Evolutionary conservation across 2,329 filamentous ascomycete genomes (phyloP).

Genomic region (Trichoderma brevicompactum): DNA sequence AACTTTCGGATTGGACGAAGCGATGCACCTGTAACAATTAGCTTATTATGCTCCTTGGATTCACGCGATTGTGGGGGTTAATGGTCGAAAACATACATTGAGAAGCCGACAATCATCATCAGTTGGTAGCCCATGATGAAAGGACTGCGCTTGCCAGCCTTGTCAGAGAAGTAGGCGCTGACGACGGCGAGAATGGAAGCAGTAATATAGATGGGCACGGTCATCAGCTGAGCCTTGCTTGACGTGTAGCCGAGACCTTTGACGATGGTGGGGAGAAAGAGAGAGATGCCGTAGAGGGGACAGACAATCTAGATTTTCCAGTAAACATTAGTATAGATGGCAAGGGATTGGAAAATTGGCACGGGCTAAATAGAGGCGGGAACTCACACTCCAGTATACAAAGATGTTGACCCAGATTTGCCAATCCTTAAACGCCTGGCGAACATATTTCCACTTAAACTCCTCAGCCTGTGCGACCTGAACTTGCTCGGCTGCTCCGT

Average conservation of each 20-base stretch:
- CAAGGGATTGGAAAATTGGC: neutral
- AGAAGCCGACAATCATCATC: conserved; percentile 60
- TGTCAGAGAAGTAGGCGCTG: conserved; percentile 60
- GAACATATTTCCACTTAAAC: conserved; percentile 76
- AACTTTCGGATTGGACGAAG: conserved; percentile 59
- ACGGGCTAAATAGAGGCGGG: neutral
- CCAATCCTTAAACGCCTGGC: conserved; percentile 75
- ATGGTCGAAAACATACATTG: conserved; percentile 46
- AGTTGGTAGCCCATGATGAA: conserved; percentile 60
- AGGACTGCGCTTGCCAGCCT: conserved; percentile 55
- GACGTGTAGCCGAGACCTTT: conserved; percentile 60
- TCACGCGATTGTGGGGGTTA: neutral
- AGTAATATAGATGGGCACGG: conserved; percentile 62
- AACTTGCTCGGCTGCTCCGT: conserved; percentile 19
- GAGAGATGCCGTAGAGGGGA: conserved; percentile 60
- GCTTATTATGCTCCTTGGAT: neutral
- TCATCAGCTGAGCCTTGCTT: conserved; percentile 67
- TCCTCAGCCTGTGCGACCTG: conserved; percentile 69
- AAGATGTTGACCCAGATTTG: conserved; percentile 70
- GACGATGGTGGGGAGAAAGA: conserved; percentile 68
- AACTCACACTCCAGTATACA: conserved; percentile 66
- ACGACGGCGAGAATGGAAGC: conserved; percentile 63
- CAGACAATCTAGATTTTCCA: conserved; percentile 50
- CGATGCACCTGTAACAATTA: conserved; percentile 57
- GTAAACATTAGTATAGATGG: neutral